phyloP scores from a whole-genome alignment of 1,139 yeast genomes.

The Candida anutae region DNA sequence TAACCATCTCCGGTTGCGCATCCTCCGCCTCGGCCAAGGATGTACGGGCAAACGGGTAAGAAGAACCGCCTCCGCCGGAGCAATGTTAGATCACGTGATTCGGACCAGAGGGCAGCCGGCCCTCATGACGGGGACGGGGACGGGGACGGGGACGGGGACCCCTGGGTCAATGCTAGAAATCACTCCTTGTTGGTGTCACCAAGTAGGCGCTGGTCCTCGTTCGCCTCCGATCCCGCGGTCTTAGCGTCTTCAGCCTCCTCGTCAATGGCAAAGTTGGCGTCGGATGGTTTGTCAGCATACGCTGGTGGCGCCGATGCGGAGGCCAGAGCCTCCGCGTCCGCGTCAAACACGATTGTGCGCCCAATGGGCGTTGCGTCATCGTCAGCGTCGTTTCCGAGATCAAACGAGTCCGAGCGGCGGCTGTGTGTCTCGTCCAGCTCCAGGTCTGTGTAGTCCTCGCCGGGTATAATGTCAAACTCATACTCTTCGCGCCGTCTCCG shows the following conservation, averaged over 20 bases:
- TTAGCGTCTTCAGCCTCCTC: conserved; percentile 4
- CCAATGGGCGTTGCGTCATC: background rate
- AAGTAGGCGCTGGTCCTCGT: too few relatives aligned
- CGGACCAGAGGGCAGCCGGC: too few relatives aligned
- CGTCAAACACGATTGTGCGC: background rate
- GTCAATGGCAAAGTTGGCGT: conserved; percentile 33
- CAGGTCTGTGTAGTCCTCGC: conserved; percentile 44
- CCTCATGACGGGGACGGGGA: too few relatives aligned
- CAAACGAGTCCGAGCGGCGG: conserved; percentile 7
- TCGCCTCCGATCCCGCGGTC: too few relatives aligned
- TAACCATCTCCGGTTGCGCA: too few relatives aligned
- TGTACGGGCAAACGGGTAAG: too few relatives aligned
- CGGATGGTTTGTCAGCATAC: conserved; percentile 15
- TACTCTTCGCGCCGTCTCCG: conserved; percentile 68
- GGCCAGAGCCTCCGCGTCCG: conserved; percentile 19
- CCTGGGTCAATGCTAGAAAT: too few relatives aligned
- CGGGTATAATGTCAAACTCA: conserved; percentile 72
- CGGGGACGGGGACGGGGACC: too few relatives aligned
- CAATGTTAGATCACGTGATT: too few relatives aligned
- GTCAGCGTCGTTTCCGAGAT: conserved; percentile 7
- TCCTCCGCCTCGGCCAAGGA: too few relatives aligned
- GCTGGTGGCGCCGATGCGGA: conserved; percentile 20
- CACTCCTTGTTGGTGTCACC: too few relatives aligned
- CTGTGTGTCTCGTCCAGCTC: conserved; percentile 9
- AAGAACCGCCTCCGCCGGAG: too few relatives aligned